Evolutionary conservation across 1,284 basidiomycete species (phyloP).

Genomic region (Exobasidium cylindrosporum): DNA sequence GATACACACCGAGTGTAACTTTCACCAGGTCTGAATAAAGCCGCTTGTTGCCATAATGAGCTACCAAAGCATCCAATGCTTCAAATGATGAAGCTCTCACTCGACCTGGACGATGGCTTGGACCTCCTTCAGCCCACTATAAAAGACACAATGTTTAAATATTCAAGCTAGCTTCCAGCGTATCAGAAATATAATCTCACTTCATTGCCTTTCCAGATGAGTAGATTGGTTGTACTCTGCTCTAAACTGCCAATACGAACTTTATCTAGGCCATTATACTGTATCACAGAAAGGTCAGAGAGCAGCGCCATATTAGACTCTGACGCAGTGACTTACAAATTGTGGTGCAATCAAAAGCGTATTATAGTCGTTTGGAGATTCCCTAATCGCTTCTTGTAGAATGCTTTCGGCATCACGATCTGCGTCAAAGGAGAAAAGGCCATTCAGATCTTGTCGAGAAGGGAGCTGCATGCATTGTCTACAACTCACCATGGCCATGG

Average conservation of each 20-base stretch:
- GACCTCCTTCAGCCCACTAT: slow-evolving; percentile 3
- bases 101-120: background rate
- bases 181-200: background rate
- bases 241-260: background rate
- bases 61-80: background rate
- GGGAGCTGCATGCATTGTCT: background rate
- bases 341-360: slow-evolving; percentile 1
- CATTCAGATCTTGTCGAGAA: background rate
- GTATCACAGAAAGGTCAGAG: background rate
- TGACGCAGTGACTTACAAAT: too few species aligned
- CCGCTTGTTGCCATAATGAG: background rate
- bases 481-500: background rate
- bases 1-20: background rate
- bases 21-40: background rate
- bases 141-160: background rate
- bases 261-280: background rate
- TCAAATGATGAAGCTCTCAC: background rate
- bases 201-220: slow-evolving; percentile 7
- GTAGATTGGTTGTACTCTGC: background rate
- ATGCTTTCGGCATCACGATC: background rate
- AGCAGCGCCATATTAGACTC: background rate
- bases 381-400: background rate
- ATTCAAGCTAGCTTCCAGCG: background rate
- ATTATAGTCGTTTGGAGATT: background rate
- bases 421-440: background rate